These are phyloP conservation scores for Alloteropsis angusta DNA, from an alignment of 202 grass and related monocot genomes.

Conservation along the genomic window DNA sequence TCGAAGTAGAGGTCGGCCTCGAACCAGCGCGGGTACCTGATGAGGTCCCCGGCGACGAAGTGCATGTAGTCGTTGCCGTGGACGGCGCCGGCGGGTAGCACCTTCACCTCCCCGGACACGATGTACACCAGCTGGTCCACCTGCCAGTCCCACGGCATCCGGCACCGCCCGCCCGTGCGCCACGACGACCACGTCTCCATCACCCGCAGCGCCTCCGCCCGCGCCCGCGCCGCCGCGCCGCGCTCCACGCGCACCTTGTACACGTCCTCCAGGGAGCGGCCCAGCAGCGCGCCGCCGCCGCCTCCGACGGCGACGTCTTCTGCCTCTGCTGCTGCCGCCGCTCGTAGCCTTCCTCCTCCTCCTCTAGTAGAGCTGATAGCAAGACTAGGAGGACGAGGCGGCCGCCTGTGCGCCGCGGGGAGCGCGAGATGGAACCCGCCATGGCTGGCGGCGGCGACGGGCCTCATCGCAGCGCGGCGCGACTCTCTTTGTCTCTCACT, in stretches of 20 bases:
- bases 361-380: not conserved
- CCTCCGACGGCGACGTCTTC: not conserved
- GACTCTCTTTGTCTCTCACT: too few species aligned
- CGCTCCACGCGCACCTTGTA: conserved; percentile 84
- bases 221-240: conserved; percentile 28
- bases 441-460: not conserved
- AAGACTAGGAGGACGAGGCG: not conserved
- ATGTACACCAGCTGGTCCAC: conserved; percentile 86
- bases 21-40: conserved; percentile 79
- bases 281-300: conserved; percentile 14
- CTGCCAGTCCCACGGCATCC: conserved; percentile 83
- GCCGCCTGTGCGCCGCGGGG: not conserved
- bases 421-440: conserved; percentile 14
- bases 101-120: conserved; percentile 77
- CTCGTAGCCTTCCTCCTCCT: not conserved
- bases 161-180: conserved; percentile 58
- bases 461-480: too few species aligned
- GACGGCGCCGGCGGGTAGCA: conserved; percentile 61
- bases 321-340: not conserved
- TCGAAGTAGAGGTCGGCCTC: conserved; percentile 89
- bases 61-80: conserved; percentile 68
- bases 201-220: conserved; percentile 44
- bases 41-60: conserved; percentile 87
- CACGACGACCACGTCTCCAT: conserved; percentile 66
- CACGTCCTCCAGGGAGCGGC: conserved; percentile 41